These are phyloP conservation scores for Mortierella sp. DNA, from an alignment of 371 early-diverging fungal species.

Conservation along the genomic window DNA sequence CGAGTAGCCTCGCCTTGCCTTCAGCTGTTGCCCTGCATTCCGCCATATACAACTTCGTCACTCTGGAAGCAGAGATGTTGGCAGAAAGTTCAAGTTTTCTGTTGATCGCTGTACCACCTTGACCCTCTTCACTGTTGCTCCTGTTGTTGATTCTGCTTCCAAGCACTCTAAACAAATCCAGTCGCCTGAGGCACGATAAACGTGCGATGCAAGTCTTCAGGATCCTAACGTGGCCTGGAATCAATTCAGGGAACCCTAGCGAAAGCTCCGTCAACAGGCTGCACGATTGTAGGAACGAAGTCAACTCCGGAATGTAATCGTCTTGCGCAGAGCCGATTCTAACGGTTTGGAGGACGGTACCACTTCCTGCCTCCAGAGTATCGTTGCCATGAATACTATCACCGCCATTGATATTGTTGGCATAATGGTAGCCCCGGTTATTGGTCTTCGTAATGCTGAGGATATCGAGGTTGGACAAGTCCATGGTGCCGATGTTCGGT, in stretches of 20 bases:
- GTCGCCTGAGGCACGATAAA: slow-evolving; percentile 12
- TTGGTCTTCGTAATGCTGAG: slow-evolving; percentile 39
- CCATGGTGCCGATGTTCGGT: slow-evolving; percentile 41
- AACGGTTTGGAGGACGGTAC: neutral
- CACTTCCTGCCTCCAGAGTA: neutral
- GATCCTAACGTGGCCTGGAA: slow-evolving; percentile 49
- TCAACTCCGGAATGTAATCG: slow-evolving; percentile 27
- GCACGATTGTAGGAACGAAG: slow-evolving; percentile 27
- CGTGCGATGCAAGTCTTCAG: slow-evolving; percentile 24
- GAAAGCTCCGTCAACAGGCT: slow-evolving; percentile 21
- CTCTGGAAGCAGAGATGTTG: slow-evolving; percentile 13
- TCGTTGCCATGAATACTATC: slow-evolving; percentile 7
- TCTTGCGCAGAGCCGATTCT: slow-evolving; percentile 13
- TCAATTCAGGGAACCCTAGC: slow-evolving; percentile 34
- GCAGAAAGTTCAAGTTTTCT: slow-evolving; percentile 44
- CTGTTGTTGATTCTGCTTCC: neutral
- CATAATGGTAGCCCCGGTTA: slow-evolving; percentile 12
- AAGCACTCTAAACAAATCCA: slow-evolving; percentile 33
- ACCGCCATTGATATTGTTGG: neutral
- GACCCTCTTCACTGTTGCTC: neutral
- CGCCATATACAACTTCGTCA: slow-evolving; percentile 24
- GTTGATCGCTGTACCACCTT: slow-evolving; percentile 6
- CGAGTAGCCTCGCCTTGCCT: slow-evolving; percentile 17
- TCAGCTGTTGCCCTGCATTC: slow-evolving; percentile 34
- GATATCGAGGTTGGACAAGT: slow-evolving; percentile 39